Base-by-base conservation (phyloP, 1,284 basidiomycete species). In the Cryptococcus maquisensis region DNA sequence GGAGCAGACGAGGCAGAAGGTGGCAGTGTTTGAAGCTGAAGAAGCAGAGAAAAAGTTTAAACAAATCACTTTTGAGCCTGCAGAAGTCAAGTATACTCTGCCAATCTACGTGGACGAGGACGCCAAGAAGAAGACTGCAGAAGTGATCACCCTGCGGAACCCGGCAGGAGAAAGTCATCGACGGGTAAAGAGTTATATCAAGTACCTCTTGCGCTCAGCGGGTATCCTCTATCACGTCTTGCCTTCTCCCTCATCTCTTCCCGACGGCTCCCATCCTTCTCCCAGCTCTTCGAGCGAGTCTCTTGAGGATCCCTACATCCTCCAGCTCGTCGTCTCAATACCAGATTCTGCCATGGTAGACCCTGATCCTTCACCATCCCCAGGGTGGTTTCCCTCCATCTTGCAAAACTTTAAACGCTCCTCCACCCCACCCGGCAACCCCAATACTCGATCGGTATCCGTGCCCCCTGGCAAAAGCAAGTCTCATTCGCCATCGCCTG, bases 151-250 rank as follows among this genome's bases (percentile, higher is more conserved):
- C 1, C 65, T 79, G 4, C 56, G 62, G 36, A 79, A 79, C 56
- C 74, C 75, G 7, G 53, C 60, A 1, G 54, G 66, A 20, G 70
- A 76, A 55, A 66, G 71, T 15, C 65, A 75, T n/a, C 57, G 62
- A 23, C 68, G 74, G 23, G 67, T 77, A 16, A 53, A 75, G 43
- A 72, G 70, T 18, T 79, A 77, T 56, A 58, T 79, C 60, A 78
- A 78, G 58, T 79, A 82, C 56, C 77, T 80, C 26, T 64, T 82
- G 8, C 78, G 81, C 13, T 81, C 77, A 20, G 71, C 76, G 0
- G 80, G 81, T 1, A 79, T 81, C 51, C 64, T 81, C 24, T 81
- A 81, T 61, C 80, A 82, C 62, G 72, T 71, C 13, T 52, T 74
- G 5, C 60, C 68, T 3, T 36, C 52, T 39, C 18, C 41, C n/a